Evolutionary conservation across 306 rosid species (phyloP).

Genomic region (Styphnolobium japonicum): DNA sequence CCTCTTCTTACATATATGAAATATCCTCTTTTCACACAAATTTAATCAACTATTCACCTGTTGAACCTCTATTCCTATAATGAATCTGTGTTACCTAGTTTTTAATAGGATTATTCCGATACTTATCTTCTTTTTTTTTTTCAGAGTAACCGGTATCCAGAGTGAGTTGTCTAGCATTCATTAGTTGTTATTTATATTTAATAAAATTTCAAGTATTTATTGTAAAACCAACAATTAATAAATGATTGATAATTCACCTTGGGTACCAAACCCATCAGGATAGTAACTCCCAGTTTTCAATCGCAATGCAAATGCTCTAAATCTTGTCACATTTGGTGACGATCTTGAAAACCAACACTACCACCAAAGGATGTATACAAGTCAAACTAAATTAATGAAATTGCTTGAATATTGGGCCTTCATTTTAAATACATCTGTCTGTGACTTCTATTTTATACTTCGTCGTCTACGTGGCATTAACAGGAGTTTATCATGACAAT

Average conservation of each 20-base stretch:
- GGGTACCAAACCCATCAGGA: too few species aligned
- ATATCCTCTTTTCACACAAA: not conserved
- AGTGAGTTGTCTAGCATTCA: too few species aligned
- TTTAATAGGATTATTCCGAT: too few species aligned
- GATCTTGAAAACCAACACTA: not conserved
- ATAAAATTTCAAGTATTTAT: too few species aligned
- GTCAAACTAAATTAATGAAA: not conserved
- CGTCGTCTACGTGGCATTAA: slow-evolving; percentile 39
- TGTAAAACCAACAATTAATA: too few species aligned
- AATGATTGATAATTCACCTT: too few species aligned
- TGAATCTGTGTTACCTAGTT: not conserved
- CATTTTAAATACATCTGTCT: not conserved
- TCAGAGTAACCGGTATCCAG: too few species aligned
- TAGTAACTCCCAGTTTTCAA: not conserved
- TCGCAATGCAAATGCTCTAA: not conserved
- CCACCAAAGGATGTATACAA: not conserved
- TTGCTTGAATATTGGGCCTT: not conserved
- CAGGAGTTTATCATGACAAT: not conserved
- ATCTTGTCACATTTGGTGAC: not conserved
- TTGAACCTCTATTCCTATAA: not conserved
- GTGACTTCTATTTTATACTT: slow-evolving; percentile 5
- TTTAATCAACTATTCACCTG: not conserved
- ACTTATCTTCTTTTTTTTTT: too few species aligned
- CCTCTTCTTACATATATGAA: not conserved
- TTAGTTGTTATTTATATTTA: too few species aligned